Percentiles rank a stretch among this genome's conserved stretches.
Conservation (phyloP, 116 monocot genomes). For the Papilionanthe hybrid region DNA sequence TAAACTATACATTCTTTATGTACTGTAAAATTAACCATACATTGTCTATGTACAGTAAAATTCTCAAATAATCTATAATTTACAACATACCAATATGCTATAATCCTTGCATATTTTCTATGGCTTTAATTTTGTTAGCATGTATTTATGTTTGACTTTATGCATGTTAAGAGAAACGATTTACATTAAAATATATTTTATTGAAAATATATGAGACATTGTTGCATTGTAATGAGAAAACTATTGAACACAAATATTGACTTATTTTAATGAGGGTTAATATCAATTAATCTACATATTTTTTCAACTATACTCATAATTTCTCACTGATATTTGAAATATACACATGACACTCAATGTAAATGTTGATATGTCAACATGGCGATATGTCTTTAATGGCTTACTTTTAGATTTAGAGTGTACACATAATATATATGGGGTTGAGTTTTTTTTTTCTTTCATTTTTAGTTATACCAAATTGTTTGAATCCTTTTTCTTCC, state of each 20-base stretch:
- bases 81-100: not conserved
- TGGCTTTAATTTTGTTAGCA: not conserved
- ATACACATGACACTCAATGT: not conserved
- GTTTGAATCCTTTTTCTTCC: not conserved
- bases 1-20: not conserved
- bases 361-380: not conserved
- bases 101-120: not conserved
- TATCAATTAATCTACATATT: not conserved
- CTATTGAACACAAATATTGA: not conserved
- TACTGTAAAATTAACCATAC: not conserved
- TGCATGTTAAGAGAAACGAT: not conserved
- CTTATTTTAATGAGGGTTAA: not conserved
- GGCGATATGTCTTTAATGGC: too few species aligned
- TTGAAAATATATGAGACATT: not conserved
- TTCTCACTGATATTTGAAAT: not conserved
- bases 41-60: not conserved
- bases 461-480: not conserved
- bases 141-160: not conserved
- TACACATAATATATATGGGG: too few species aligned
- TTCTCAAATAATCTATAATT: not conserved
- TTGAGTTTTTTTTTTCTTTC: too few species aligned
- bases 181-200: not conserved
- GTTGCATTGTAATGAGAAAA: not conserved
- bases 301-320: not conserved
- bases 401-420: too few species aligned